Conservation (phyloP, 2,329 filamentous ascomycete genomes). For the Graphium sp. region DNA sequence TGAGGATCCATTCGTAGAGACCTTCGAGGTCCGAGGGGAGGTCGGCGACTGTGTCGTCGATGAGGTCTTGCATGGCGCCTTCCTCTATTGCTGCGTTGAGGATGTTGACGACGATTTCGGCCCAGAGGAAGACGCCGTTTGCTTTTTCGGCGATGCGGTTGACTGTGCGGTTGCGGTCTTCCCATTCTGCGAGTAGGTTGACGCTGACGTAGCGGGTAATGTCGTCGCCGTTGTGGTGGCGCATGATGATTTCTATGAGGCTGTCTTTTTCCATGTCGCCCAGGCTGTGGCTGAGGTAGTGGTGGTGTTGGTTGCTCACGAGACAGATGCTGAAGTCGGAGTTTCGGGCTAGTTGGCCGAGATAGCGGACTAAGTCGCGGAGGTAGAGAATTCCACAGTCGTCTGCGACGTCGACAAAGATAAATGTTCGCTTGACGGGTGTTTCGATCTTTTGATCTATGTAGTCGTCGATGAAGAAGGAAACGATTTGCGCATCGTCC, state of each 20-base stretch:
- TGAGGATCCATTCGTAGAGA: conserved; percentile 16
- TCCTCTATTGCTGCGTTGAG: conserved; percentile 16
- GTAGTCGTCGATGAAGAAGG: conserved; percentile 15
- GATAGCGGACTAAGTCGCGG: conserved; percentile 10
- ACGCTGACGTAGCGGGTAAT: conserved; percentile 14
- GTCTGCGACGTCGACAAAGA: conserved; percentile 14
- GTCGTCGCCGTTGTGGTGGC: conserved; percentile 14
- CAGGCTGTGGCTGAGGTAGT: not conserved
- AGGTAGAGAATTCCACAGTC: conserved; percentile 10
- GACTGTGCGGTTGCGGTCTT: conserved; percentile 12
- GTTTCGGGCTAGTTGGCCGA: conserved; percentile 13
- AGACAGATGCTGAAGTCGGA: conserved; percentile 16
- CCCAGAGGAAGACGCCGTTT: conserved; percentile 15
- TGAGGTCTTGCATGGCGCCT: conserved; percentile 14
- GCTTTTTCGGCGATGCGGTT: conserved; percentile 12
- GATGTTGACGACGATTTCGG: conserved; percentile 17
- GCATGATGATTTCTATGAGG: conserved; percentile 12
- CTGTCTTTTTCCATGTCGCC: conserved; percentile 8
- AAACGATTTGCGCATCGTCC: conserved; percentile 12
- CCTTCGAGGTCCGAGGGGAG: conserved; percentile 14
- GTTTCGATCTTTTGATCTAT: conserved; percentile 11
- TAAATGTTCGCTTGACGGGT: conserved; percentile 11
- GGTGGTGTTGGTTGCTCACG: conserved; percentile 9
- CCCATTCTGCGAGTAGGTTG: conserved; percentile 14
- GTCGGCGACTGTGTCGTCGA: conserved; percentile 14